Base-by-base conservation (phyloP, 1,284 basidiomycete genomes). In the Coniferiporia sulphurascens region DNA sequence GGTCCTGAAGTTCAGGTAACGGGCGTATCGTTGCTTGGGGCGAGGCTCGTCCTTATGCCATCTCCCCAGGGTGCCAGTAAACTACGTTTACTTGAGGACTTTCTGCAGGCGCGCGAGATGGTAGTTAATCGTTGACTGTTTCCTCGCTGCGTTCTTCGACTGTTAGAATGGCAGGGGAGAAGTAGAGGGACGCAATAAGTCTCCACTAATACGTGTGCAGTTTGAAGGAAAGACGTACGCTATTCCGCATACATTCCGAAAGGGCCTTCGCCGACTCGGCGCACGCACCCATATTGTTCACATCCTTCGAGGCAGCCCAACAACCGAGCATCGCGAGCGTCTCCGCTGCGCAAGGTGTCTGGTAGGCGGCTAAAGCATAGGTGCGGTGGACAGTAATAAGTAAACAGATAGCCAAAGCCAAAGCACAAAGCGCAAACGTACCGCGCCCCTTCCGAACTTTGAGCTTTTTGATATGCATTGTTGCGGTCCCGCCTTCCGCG, bases 291-390 rank as follows among this genome's bases (percentile, higher is more conserved):
- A 77, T 75, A 21, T 84, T 86, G 65, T 82, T 79, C 35, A 90
- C 64, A 71, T 97, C 93, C 35, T 79, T 77, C 2, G 84, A 82
- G 15, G 89, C 86, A n/a, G 94, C 92, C 91, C 93, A 96, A 74
- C 95, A 98, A 50, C 87, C 85, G 43, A 98, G 83, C 86, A 98
- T 91, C 55, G 85, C 76, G 10, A 87, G 80, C 60, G 97, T 80
- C 72, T 95, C 88, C 27, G 83, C 74, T 13, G 85, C 84, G 70
- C 93, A 94, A 62, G 89, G 79, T 52, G 61, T 62, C 82, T 83
- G 48, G 79, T 75, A 50, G 79, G 73, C 21, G 70, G 70, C 65
- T 76, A 12, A 15, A 41, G 38, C 9, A 41, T 35, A 36, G 9
- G 27, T 13, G 22, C 50, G 22, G 15, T 32, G 21, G 36, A 13